Evolutionary conservation across 2,329 filamentous ascomycete species (phyloP), one percentile per base, ranked within the genome.

Genomic region (Stachybotrys chlorohalonatus): DNA sequence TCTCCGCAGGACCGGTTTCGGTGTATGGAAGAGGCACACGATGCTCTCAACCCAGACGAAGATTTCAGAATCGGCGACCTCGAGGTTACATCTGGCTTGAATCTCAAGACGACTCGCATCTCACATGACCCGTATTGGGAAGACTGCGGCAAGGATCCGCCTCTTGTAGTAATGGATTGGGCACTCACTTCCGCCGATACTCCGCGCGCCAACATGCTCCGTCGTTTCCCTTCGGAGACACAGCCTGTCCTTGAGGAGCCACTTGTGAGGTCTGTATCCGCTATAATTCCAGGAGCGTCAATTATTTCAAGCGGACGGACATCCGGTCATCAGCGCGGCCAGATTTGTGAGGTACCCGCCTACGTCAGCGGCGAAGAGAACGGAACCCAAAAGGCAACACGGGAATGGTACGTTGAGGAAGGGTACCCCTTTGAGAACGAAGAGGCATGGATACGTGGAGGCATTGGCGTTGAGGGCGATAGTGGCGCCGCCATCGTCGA

Each of bases 401-500:
- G 74, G 6, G 74, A 76, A 60, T 76, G 74, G 74, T 76, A 71
- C 53, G 63, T 76, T 17, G 73, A 76, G 57, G 72, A 75, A 56
- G 68, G 70, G 2, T 64, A 61, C 31, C 57, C 64, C 0, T 63
- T 61, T n/a, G 70, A 73, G 9, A 59, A 74, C 48, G 72, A 75
- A 46, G 70, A 76, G 11, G 66, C 62, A 9, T 76, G 74, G 74
- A 76, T 76, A 52, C 66, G 72, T 2, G 73, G 74, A 4, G 74
- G 74, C 31, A 74, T 76, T 11, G 73, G 74, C 15, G 71, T 76
- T 7, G 64, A 67, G 49, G 74, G 74, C 9, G 74, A 76, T 56
- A 75, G 72, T 54, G 74, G 74, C 32, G 73, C 73, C 2, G 72
- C 69, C 52, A 65, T 76, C 42, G 63, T 76, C n/a, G 73, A 76